Evolutionary conservation across 805 yeast species (phyloP).

Genomic region (Kodamaea hsintzibuensis): DNA sequence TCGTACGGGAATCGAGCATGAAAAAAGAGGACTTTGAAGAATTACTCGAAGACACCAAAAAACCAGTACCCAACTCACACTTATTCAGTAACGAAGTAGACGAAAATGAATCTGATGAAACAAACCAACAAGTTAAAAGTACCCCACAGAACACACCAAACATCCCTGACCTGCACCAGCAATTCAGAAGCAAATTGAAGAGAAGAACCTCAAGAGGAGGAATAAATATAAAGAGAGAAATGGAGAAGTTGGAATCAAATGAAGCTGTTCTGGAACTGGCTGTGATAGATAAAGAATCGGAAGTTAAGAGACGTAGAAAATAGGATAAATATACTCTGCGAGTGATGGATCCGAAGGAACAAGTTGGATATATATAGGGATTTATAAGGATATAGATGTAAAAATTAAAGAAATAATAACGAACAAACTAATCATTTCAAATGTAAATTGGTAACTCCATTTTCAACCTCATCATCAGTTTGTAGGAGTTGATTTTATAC

Average conservation of each 20-base stretch:
- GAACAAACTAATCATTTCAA: too few relatives aligned
- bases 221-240: conserved; percentile 17
- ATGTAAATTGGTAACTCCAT: too few relatives aligned
- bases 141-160: background rate
- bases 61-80: conserved; percentile 34
- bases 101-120: conserved; percentile 19
- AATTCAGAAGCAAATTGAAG: conserved; percentile 16
- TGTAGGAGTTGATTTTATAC: too few relatives aligned
- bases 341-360: background rate
- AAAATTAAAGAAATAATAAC: background rate
- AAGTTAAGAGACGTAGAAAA: conserved; percentile 4
- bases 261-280: conserved; percentile 8
- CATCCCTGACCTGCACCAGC: conserved; percentile 6
- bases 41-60: conserved; percentile 33
- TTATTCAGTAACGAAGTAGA: conserved; percentile 42
- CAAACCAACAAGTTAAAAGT: background rate
- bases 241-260: conserved; percentile 8
- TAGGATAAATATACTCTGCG: background rate
- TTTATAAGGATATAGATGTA: background rate
- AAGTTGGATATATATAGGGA: background rate
- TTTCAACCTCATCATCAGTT: background rate
- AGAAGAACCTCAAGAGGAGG: conserved; percentile 33
- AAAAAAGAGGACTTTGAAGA: conserved; percentile 31
- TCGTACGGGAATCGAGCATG: conserved; percentile 35
- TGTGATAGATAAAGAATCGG: background rate